These are phyloP conservation scores for Mycena sanguinolenta DNA, from an alignment of 768 basidiomycete genomes.

Conservation along the genomic window DNA sequence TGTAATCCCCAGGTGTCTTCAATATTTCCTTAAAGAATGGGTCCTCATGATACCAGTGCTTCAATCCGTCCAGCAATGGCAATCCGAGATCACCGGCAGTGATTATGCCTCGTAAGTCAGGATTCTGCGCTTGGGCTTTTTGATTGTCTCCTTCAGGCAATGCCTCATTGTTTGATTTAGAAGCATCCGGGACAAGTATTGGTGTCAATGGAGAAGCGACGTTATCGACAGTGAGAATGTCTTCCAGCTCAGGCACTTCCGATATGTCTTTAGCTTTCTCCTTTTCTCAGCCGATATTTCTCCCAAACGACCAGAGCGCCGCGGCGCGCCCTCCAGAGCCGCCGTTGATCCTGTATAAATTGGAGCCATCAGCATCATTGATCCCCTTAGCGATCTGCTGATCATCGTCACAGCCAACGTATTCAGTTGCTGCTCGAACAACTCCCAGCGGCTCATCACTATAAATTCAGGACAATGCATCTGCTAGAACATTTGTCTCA, in stretches of 20 bases:
- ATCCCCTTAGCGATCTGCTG: too few species aligned
- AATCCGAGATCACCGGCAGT: neutral
- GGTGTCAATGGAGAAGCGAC: too few species aligned
- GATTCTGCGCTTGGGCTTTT: too few species aligned
- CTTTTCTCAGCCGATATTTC: neutral
- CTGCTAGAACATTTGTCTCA: constrained; percentile 46
- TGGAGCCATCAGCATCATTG: neutral
- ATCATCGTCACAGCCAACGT: neutral
- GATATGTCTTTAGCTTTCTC: too few species aligned
- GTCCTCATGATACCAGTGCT: constrained; percentile 17
- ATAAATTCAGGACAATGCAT: constrained; percentile 46
- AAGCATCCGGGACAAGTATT: too few species aligned
- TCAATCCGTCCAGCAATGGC: neutral
- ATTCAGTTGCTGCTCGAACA: constrained; percentile 26
- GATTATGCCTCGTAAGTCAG: too few species aligned
- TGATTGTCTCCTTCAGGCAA: too few species aligned
- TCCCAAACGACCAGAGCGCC: constrained; percentile 3
- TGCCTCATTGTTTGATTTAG: too few species aligned
- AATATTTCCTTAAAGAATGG: constrained; percentile 46
- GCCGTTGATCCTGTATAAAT: constrained; percentile 28
- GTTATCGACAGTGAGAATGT: too few species aligned
- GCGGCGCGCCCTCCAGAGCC: too few species aligned
- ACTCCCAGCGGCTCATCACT: constrained; percentile 32
- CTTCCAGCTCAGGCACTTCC: too few species aligned
- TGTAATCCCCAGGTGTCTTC: constrained; percentile 36